Conservation (phyloP, 2,329 filamentous ascomycete genomes). For the Paecilomyces fulvus region DNA sequence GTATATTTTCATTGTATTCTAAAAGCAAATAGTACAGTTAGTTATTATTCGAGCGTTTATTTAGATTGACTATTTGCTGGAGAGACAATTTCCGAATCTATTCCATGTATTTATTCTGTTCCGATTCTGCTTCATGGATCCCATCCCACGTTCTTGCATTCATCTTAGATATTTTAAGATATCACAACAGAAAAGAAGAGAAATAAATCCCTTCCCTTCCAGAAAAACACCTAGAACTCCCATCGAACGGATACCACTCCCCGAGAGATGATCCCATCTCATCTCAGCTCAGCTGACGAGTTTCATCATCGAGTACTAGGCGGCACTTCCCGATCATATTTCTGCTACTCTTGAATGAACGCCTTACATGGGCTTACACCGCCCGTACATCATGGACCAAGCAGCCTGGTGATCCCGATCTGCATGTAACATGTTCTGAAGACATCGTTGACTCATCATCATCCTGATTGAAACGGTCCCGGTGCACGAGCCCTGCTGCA, state of each 20-base stretch:
- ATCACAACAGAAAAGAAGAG: too few species aligned
- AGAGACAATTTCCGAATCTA: not conserved
- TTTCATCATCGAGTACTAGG: not conserved
- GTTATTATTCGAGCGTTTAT: not conserved
- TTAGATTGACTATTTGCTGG: not conserved
- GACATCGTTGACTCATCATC: not conserved
- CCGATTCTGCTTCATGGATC: not conserved
- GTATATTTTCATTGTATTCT: not conserved
- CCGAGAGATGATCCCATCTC: too few species aligned
- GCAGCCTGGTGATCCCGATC: not conserved
- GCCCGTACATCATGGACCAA: too few species aligned
- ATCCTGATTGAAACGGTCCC: too few species aligned
- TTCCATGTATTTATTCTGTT: not conserved
- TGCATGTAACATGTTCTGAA: not conserved
- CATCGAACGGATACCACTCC: too few species aligned
- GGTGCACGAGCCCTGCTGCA: too few species aligned
- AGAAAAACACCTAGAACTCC: too few species aligned
- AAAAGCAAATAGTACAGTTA: not conserved
- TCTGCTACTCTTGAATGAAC: not conserved
- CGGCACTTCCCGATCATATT: not conserved
- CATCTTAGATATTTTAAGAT: too few species aligned
- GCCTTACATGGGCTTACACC: too few species aligned
- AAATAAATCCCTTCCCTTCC: too few species aligned
- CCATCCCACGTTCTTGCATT: too few species aligned
- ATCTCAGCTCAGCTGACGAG: not conserved